Evolutionary conservation across 148 eudicot genomes (phyloP).

Genomic region (Camellia sinensis): DNA sequence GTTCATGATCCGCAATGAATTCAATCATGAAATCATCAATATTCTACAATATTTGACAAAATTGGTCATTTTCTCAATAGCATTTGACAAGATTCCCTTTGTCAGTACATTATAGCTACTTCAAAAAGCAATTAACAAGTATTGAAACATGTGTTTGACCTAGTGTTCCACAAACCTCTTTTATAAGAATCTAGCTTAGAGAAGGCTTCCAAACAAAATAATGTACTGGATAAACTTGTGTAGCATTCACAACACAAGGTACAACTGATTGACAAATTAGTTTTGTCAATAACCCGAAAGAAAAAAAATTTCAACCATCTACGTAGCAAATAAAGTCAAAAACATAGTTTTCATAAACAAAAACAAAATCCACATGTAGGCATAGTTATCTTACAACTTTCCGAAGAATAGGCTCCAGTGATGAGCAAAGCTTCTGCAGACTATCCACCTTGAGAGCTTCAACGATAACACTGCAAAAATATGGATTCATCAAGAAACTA

Average conservation of each 20-base stretch:
- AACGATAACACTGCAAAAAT: slow-evolving; percentile 76
- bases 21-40: slow-evolving; percentile 3
- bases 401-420: slow-evolving; percentile 93
- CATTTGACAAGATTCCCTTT: neutral
- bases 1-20: neutral
- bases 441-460: slow-evolving; percentile 98
- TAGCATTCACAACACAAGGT: neutral
- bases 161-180: neutral
- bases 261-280: neutral
- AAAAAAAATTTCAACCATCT: neutral
- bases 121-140: too few species aligned
- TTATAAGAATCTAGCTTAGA: neutral
- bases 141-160: neutral
- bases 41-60: neutral
- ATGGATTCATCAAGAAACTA: slow-evolving; percentile 5
- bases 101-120: neutral
- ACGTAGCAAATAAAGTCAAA: slow-evolving; percentile 1
- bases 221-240: neutral
- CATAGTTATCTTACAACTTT: slow-evolving; percentile 81
- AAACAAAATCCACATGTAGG: slow-evolving; percentile 32
- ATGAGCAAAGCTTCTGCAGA: slow-evolving; percentile 93
- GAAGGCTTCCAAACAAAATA: neutral
- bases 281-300: neutral
- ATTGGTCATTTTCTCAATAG: neutral
- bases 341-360: neutral